Evolutionary conservation across 768 basidiomycete species (phyloP).

Genomic region (Lactarius tabidus): DNA sequence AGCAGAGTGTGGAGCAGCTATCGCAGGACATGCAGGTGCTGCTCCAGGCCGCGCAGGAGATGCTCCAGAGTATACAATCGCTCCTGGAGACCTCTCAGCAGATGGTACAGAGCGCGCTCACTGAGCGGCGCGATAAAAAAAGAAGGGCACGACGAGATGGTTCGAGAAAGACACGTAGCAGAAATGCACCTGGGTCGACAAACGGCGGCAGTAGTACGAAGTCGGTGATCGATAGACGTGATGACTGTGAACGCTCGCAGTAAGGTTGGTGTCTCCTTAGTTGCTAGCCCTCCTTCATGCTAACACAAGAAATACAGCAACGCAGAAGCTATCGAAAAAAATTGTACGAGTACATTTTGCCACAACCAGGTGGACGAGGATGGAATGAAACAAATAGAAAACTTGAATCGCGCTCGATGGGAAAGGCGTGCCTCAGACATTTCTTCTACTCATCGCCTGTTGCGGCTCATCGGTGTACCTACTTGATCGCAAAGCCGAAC

Average conservation of each 20-base stretch:
- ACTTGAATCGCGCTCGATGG: not conserved
- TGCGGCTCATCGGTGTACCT: not conserved
- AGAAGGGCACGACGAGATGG: not conserved
- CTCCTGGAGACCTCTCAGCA: slow-evolving; percentile 2
- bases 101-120: not conserved
- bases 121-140: not conserved
- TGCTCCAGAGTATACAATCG: slow-evolving; percentile 10
- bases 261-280: not conserved
- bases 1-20: slow-evolving; percentile 20
- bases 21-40: slow-evolving; percentile 9
- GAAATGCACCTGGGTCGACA: not conserved
- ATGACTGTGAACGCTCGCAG: not conserved
- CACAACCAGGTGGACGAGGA: not conserved
- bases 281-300: too few species aligned
- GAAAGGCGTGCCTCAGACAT: not conserved
- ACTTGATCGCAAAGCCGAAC: not conserved
- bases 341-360: not conserved
- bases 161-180: not conserved
- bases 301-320: not conserved
- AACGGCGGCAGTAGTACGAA: not conserved
- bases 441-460: not conserved
- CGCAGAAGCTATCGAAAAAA: not conserved
- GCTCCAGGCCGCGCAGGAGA: slow-evolving; percentile 8
- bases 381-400: not conserved
- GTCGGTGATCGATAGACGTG: not conserved